Evolutionary conservation across 1,284 basidiomycete genomes (phyloP), one percentile per base, ranked within the genome.

Genomic region (Hypsizygus ulmarius): DNA sequence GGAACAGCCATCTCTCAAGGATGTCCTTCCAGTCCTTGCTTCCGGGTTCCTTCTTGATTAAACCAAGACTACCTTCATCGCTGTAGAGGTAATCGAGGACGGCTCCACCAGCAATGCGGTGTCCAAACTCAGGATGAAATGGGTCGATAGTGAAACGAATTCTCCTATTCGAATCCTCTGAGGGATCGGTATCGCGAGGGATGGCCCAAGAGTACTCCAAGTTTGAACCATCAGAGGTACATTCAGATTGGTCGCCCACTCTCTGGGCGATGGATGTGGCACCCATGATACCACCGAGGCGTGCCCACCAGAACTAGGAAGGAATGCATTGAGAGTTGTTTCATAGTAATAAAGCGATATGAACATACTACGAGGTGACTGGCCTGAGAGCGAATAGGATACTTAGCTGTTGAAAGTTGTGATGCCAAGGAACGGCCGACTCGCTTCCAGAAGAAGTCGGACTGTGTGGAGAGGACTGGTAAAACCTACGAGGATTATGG

Each of bases 211-310:
- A 55, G 16, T 47, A 47, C 40, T 55, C 53, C 39, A 48, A 35
- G 34, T 46, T 51, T 4, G 54, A 56, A 5, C 54, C 54, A 38
- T 56, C 54, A 25, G 54, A 46, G 39, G 47, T 47, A 16, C 41
- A 36, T 14, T 51, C 47, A 8, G 46, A 28, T n/a, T 45, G 45
- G 33, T 50, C 38, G 12, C 49, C 52, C 32, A 42, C 47, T 8
- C 49, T 49, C 19, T 35, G 38, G n/a, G 49, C 43, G 18, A 51
- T 40, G n/a, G 43, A 35, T 16, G 50, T 45, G 19, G 46, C 36
- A 16, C 55, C 52, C 33, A 52, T 57, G 21, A 57, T 28, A 15
- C 52, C 55, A 15, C 52, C 55, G 33, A 57, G 55, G n/a, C 55
- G 44, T 15, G 54, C 54, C 54, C 54, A 56, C 55, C 55, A 57